These are phyloP conservation scores for Pouteria glomerata DNA, from an alignment of 148 eudicot genomes.

Conservation along the genomic window DNA sequence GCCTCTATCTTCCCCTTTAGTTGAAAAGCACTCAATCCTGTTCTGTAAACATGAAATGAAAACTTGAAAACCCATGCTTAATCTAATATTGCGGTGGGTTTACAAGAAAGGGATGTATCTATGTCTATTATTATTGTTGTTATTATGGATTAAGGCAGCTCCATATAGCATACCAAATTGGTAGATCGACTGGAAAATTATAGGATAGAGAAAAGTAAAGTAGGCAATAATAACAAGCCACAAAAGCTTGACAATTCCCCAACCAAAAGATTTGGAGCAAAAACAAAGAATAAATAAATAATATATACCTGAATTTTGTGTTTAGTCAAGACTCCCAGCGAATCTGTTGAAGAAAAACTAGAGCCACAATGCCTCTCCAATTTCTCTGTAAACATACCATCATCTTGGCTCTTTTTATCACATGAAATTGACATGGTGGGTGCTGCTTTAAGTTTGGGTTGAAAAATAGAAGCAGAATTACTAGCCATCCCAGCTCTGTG, in stretches of 20 bases:
- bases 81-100: no score
- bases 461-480: slow-evolving; percentile 29
- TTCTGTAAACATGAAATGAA: no score
- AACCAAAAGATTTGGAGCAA: neutral
- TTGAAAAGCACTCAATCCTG: no score
- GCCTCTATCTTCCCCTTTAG: no score
- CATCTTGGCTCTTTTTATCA: slow-evolving; percentile 25
- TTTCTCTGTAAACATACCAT: slow-evolving; percentile 15
- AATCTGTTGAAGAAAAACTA: slow-evolving; percentile 24
- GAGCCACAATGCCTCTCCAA: slow-evolving; percentile 22
- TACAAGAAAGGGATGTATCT: no score
- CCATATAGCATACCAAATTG: no score
- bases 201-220: no score
- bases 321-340: slow-evolving; percentile 28
- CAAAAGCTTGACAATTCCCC: neutral
- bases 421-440: slow-evolving; percentile 18
- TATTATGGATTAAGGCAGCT: no score
- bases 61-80: no score
- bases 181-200: no score
- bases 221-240: neutral
- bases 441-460: slow-evolving; percentile 28
- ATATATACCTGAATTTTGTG: slow-evolving; percentile 49
- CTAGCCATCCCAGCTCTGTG: slow-evolving; percentile 23
- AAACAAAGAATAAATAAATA: neutral
- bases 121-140: no score